Base-by-base conservation (phyloP, 1,284 basidiomycete genomes). In the Pseudozyma sp. region DNA sequence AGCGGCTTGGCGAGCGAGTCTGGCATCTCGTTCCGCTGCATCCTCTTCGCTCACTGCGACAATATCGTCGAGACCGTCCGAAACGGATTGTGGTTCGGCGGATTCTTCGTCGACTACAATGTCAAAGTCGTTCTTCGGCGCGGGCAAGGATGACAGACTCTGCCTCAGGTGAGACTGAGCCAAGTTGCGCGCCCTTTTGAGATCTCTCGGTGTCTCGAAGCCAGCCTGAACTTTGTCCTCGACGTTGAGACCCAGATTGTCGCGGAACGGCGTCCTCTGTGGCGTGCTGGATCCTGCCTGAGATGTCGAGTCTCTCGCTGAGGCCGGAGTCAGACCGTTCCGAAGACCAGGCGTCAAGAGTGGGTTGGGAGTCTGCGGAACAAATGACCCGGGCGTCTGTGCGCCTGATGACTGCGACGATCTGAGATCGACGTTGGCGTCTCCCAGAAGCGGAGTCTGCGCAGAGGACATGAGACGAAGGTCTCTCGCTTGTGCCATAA, bases 111-210 rank as follows among this genome's bases (percentile, higher is more conserved):
- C 94, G 5, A 97, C 90, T 29, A 96, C 89, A 45, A 99, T 87
- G 85, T 99, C 95, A 80, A 98, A 99, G 85, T 99, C 96, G 85
- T 99, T 99, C 86, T 97, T 94, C 0, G 97, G 95, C 74, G 90
- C 91, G 0, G 97, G 97, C 16, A 99, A 87, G 68, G 86, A 90
- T 83, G 88, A 89, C 84, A 99, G 97, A 1, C 92, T 92, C 17
- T 90, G 89, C 77, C 91, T 88, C 54, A 98, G 88, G 2, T 91
- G 89, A 14, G 68, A 68, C 50, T 77, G 74, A 10, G 77, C 77
- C 17, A 67, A 35, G 2, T 59, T 53, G 7, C 63, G 57, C 3
- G 73, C 68, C 14, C 62, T 68, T 49, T 68, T 76, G 30, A 68
- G 57, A 37, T 74, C 60, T 7, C 75, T 57, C 31, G 82, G 78